These are phyloP conservation scores for Beverwykella pulmonaria DNA, from an alignment of 495 filamentous ascomycete genomes.

Conservation along the genomic window DNA sequence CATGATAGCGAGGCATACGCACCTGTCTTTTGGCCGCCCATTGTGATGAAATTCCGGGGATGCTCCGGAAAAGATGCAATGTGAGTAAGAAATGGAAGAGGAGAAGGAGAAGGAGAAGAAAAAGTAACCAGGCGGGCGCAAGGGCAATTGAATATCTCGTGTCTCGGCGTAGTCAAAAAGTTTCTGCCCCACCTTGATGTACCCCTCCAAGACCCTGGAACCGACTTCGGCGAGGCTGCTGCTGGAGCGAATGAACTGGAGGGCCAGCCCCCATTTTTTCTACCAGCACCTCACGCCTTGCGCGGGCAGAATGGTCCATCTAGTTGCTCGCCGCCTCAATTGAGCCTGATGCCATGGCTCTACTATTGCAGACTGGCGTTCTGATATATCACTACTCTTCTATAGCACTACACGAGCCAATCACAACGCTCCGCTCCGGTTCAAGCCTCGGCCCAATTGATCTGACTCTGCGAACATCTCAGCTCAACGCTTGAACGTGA, in stretches of 20 bases:
- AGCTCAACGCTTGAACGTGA: neutral
- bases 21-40: slow-evolving; percentile 33
- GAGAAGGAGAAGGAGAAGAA: neutral
- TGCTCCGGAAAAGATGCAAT: neutral
- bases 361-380: neutral
- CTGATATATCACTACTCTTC: neutral
- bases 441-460: slow-evolving; percentile 12
- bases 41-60: slow-evolving; percentile 7
- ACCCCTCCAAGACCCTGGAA: neutral
- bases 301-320: too few relatives aligned
- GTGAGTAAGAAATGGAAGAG: neutral
- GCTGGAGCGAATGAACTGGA: slow-evolving; percentile 3
- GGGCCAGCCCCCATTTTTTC: neutral
- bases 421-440: neutral
- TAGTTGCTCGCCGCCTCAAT: too few relatives aligned
- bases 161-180: neutral
- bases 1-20: neutral
- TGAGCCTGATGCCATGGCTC: neutral
- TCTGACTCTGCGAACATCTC: neutral
- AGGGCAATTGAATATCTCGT: neutral
- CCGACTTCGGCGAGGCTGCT: slow-evolving; percentile 31
- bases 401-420: slow-evolving; percentile 5
- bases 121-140: neutral
- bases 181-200: neutral
- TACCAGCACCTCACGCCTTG: too few relatives aligned